Conservation (phyloP, 2,329 filamentous ascomycete species). For the Neobulgaria alba region DNA sequence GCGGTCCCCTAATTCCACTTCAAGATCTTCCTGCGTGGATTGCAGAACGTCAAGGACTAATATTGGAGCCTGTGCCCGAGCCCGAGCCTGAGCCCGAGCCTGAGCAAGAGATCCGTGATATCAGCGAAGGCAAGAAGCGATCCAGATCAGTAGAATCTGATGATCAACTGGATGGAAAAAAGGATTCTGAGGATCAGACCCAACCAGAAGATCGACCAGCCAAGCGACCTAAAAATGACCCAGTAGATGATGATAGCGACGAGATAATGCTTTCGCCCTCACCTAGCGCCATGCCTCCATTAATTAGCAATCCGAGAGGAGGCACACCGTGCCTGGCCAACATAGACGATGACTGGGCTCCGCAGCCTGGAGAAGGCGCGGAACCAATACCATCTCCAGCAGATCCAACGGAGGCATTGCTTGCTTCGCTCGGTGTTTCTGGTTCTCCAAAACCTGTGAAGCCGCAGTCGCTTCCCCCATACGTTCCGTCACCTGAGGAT, state of each 20-base stretch:
- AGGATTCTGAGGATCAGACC: slow-evolving; percentile 12
- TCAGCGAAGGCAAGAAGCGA: slow-evolving; percentile 16
- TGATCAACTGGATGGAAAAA: slow-evolving; percentile 10
- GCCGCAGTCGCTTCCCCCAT: slow-evolving; percentile 11
- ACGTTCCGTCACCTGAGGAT: slow-evolving; percentile 3
- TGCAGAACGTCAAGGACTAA: slow-evolving; percentile 12
- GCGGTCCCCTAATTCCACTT: slow-evolving; percentile 21
- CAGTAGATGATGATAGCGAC: background rate
- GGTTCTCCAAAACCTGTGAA: slow-evolving; percentile 29
- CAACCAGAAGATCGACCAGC: slow-evolving; percentile 8
- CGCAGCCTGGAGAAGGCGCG: slow-evolving; percentile 24
- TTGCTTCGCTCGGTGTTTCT: slow-evolving; percentile 30
- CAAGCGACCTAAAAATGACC: slow-evolving; percentile 22
- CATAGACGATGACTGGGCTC: slow-evolving; percentile 27
- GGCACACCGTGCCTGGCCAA: slow-evolving; percentile 19
- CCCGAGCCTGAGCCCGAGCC: too few species aligned
- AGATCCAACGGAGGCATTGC: slow-evolving; percentile 25
- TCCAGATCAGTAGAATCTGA: slow-evolving; percentile 11
- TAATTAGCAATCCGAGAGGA: slow-evolving; percentile 10
- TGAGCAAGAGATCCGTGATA: slow-evolving; percentile 1
- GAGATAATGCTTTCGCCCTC: slow-evolving; percentile 2
- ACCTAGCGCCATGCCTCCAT: slow-evolving; percentile 9
- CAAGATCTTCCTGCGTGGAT: slow-evolving; percentile 21
- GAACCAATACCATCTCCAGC: slow-evolving; percentile 7
- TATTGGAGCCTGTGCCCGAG: too few species aligned